phyloP scores from a whole-genome alignment of 768 basidiomycete genomes.

The Cubamyces sp. region DNA sequence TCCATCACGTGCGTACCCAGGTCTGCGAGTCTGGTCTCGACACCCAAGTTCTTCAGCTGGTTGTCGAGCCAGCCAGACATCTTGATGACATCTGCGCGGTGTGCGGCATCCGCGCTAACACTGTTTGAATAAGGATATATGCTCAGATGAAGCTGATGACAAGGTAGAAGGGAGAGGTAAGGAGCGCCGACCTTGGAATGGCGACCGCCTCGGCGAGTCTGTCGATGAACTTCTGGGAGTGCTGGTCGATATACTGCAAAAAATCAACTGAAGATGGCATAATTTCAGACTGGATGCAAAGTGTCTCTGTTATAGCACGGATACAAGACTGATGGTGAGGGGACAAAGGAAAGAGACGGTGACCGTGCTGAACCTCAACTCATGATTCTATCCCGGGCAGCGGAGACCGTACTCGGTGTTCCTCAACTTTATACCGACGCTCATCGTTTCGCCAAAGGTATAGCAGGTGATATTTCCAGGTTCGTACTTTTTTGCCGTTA shows the following conservation, averaged over 20 bases:
- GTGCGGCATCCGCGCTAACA: slow-evolving; percentile 71
- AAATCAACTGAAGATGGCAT: slow-evolving; percentile 43
- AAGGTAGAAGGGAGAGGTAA: slow-evolving; percentile 12
- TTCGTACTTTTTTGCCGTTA: no score
- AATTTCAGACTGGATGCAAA: background rate
- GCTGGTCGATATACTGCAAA: slow-evolving; percentile 61
- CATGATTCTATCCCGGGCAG: no score
- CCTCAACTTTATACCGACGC: no score
- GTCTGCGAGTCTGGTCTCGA: slow-evolving; percentile 71
- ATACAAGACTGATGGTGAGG: no score
- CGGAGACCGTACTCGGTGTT: no score
- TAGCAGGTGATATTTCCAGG: no score
- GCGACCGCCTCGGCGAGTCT: slow-evolving; percentile 81
- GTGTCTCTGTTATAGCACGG: no score
- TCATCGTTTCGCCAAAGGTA: no score
- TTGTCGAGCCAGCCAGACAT: slow-evolving; percentile 86
- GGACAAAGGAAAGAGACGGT: no score
- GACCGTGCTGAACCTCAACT: no score
- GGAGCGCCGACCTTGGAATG: slow-evolving; percentile 70
- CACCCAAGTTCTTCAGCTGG: slow-evolving; percentile 76
- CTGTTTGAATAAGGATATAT: slow-evolving; percentile 32
- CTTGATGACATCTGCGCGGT: slow-evolving; percentile 74
- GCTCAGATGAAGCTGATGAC: background rate
- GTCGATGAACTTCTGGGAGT: slow-evolving; percentile 74
- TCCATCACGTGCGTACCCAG: slow-evolving; percentile 79